A percentile compares a stretch with the other conserved stretches of the same genome.
Conservation (phyloP, 2,329 filamentous ascomycete genomes). For the Lizonia empirigonia region DNA sequence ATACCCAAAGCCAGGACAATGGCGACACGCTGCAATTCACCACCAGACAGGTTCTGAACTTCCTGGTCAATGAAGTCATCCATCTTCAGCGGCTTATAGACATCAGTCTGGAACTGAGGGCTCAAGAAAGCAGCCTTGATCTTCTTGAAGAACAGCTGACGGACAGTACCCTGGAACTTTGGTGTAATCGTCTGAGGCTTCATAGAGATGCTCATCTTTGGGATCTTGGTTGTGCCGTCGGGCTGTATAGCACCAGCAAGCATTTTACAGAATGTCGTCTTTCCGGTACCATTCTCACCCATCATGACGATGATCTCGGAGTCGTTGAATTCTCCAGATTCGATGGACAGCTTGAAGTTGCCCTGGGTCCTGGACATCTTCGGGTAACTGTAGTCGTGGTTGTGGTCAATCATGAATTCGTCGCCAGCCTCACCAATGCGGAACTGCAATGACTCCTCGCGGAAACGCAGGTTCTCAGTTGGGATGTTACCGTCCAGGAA, state of each 20-base stretch:
- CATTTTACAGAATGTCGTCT: slow-evolving; percentile 98
- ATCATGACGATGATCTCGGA: slow-evolving; percentile 99
- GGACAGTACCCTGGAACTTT: slow-evolving; percentile 95
- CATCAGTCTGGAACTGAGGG: slow-evolving; percentile 98
- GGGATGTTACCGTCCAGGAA: slow-evolving; percentile 98
- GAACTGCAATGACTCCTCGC: slow-evolving; percentile 95
- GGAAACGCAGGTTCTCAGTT: slow-evolving; percentile 97
- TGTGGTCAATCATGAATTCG: slow-evolving; percentile 84
- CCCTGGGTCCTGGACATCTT: slow-evolving; percentile 92
- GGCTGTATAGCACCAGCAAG: slow-evolving; percentile 92
- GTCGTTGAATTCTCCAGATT: slow-evolving; percentile 88
- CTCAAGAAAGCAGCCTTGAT: slow-evolving; percentile 96
- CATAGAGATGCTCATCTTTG: slow-evolving; percentile 97
- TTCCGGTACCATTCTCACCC: slow-evolving; percentile 99
- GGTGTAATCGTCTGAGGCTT: slow-evolving; percentile 99
- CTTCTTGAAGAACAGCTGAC: slow-evolving; percentile 99
- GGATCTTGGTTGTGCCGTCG: slow-evolving; percentile 76
- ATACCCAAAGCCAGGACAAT: slow-evolving; percentile 96
- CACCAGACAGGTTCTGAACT: slow-evolving; percentile 97
- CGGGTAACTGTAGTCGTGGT: slow-evolving; percentile 84
- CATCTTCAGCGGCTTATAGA: slow-evolving; percentile 98
- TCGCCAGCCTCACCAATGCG: slow-evolving; percentile 88
- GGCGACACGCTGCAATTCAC: slow-evolving; percentile 98
- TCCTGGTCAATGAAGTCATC: slow-evolving; percentile 99
- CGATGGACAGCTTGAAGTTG: slow-evolving; percentile 81